phyloP scores from a whole-genome alignment of 169 alveolate species.

The Eimeria maxima region DNA sequence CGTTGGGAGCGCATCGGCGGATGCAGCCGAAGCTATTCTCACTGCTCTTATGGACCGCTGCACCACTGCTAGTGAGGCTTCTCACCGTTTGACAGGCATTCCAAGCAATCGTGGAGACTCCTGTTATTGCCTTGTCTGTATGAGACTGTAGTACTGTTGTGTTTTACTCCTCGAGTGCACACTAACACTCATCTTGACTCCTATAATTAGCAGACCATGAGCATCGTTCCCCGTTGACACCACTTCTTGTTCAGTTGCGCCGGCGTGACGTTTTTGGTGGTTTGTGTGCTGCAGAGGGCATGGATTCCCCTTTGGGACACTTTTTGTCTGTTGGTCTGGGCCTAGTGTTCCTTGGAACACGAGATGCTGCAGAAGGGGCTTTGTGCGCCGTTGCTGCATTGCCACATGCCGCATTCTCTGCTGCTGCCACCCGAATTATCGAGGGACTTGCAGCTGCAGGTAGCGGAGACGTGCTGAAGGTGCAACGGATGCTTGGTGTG shows the following conservation, averaged over 20 bases:
- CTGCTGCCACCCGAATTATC: conserved; percentile 80
- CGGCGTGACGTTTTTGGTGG: conserved; percentile 13
- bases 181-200: not conserved
- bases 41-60: conserved; percentile 94
- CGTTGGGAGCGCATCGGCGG: conserved; percentile 97
- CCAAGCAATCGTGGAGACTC: conserved; percentile 14
- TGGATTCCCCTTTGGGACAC: conserved; percentile 81
- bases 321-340: conserved; percentile 94
- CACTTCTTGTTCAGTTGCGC: not conserved
- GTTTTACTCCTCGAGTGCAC: not conserved
- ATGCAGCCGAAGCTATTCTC: conserved; percentile 96
- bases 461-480: conserved; percentile 98
- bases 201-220: not conserved
- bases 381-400: conserved; percentile 93
- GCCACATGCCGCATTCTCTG: conserved; percentile 83
- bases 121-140: not conserved
- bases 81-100: not conserved
- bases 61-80: conserved; percentile 82
- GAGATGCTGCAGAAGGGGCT: conserved; percentile 95
- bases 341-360: conserved; percentile 94
- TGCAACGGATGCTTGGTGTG: conserved; percentile 95
- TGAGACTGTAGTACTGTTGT: not conserved
- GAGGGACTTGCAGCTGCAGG: conserved; percentile 98
- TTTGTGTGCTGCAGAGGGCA: conserved; percentile 54
- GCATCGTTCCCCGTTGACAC: not conserved